A percentile compares a stretch with the other conserved stretches of the same genome.
Evolutionary conservation across 805 yeast genomes (phyloP).

Genomic region (Spathaspora sp.): DNA sequence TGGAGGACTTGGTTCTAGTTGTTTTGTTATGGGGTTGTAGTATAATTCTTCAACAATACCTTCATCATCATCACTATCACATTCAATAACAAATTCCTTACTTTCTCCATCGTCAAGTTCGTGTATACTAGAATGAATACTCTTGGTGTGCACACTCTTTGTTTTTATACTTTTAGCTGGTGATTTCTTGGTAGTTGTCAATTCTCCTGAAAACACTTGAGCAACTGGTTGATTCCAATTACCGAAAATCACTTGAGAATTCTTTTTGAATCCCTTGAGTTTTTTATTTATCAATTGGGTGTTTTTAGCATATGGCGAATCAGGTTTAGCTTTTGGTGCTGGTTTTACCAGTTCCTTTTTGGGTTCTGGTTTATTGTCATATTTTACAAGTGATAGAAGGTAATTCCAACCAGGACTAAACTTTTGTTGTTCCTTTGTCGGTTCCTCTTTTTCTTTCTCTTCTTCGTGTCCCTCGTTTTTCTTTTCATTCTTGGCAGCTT

Average conservation of each 20-base stretch:
- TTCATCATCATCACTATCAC: slow-evolving; percentile 17
- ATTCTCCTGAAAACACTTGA: slow-evolving; percentile 11
- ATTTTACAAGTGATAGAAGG: slow-evolving; percentile 33
- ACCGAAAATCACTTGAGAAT: slow-evolving; percentile 18
- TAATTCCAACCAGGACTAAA: slow-evolving; percentile 38
- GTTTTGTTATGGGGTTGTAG: slow-evolving; percentile 30
- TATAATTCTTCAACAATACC: slow-evolving; percentile 23
- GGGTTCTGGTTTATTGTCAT: slow-evolving; percentile 11
- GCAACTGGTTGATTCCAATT: slow-evolving; percentile 33
- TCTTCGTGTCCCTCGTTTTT: slow-evolving; percentile 6
- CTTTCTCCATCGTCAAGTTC: slow-evolving; percentile 7
- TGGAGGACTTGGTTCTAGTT: slow-evolving; percentile 26
- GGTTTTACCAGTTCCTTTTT: slow-evolving; percentile 1
- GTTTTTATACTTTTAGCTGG: neutral
- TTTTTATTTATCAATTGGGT: slow-evolving; percentile 6
- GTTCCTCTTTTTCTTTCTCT: slow-evolving; percentile 5
- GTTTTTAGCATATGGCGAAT: neutral
- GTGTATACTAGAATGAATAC: neutral
- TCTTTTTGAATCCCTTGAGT: slow-evolving; percentile 10
- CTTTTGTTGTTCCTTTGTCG: slow-evolving; percentile 9
- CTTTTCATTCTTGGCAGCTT: slow-evolving; percentile 3
- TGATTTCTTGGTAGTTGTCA: neutral
- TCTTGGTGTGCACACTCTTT: neutral
- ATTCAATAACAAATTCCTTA: slow-evolving; percentile 28
- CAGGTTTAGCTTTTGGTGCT: neutral